Conservation (phyloP, 2,329 filamentous ascomycete species). For the Monosporascus sp. region DNA sequence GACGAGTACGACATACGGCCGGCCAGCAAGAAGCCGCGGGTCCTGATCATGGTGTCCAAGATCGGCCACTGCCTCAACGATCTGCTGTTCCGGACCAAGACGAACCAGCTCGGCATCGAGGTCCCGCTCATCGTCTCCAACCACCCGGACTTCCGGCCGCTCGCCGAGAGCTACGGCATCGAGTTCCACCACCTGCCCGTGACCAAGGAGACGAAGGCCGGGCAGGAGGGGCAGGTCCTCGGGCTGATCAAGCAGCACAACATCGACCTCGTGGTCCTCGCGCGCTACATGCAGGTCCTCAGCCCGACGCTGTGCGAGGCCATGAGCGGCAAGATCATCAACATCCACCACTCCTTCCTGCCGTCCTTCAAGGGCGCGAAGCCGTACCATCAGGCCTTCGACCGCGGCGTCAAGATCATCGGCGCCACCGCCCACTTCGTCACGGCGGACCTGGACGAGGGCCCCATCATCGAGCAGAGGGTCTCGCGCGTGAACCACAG, state of each 20-base stretch:
- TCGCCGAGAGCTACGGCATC: constrained; percentile 70
- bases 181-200: constrained; percentile 79
- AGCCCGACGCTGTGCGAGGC: constrained; percentile 68
- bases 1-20: constrained; percentile 63
- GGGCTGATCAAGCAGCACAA: constrained; percentile 63
- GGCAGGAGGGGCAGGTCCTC: constrained; percentile 68
- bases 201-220: constrained; percentile 68
- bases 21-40: constrained; percentile 63
- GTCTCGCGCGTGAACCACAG: constrained; percentile 72
- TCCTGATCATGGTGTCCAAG: constrained; percentile 87
- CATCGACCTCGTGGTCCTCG: constrained; percentile 75
- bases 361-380: constrained; percentile 85
- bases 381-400: constrained; percentile 83
- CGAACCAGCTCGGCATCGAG: constrained; percentile 69
- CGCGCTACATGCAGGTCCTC: constrained; percentile 84
- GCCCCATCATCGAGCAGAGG: constrained; percentile 83
- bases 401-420: constrained; percentile 83
- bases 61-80: constrained; percentile 84
- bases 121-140: constrained; percentile 78
- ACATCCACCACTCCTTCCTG: constrained; percentile 86
- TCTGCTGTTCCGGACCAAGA: constrained; percentile 73
- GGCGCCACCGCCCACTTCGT: constrained; percentile 84
- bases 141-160: constrained; percentile 65
- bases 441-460: constrained; percentile 79
- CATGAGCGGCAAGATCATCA: constrained; percentile 86